A percentile compares a stretch with the other conserved stretches of the same genome.
These are phyloP conservation scores for Postia placenta DNA, from an alignment of 768 basidiomycete species.

Conservation along the genomic window DNA sequence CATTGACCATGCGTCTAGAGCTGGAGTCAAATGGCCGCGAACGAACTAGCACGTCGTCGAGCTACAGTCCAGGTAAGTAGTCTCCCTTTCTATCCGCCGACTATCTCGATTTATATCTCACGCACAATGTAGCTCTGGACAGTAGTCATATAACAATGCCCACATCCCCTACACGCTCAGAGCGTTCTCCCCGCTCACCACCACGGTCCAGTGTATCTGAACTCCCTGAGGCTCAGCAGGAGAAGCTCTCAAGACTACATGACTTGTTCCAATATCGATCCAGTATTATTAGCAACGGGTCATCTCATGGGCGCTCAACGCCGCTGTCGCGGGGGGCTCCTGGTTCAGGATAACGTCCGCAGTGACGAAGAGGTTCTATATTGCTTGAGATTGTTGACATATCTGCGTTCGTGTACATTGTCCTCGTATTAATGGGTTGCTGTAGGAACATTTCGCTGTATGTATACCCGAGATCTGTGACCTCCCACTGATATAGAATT, in stretches of 20 bases:
- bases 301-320: constrained; percentile 25
- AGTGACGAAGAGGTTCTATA: neutral
- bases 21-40: constrained; percentile 52
- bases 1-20: constrained; percentile 39
- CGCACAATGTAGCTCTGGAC: neutral
- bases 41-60: constrained; percentile 22
- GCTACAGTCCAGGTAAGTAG: constrained; percentile 13
- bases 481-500: neutral
- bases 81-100: neutral
- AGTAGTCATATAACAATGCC: constrained; percentile 4
- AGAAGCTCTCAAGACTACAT: constrained; percentile 69
- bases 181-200: constrained; percentile 25
- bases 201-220: constrained; percentile 25
- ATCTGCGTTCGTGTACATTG: constrained; percentile 2
- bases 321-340: constrained; percentile 4
- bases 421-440: neutral
- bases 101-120: neutral
- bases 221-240: constrained; percentile 35
- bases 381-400: neutral
- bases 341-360: neutral
- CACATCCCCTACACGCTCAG: constrained; percentile 17
- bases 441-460: constrained; percentile 2
- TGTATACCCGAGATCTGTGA: neutral
- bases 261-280: constrained; percentile 81
- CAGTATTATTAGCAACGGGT: constrained; percentile 47